Percentiles rank a stretch among this genome's conserved stretches.
Evolutionary conservation across 257 asterid species (phyloP).

Genomic region (Asclepias syriaca): DNA sequence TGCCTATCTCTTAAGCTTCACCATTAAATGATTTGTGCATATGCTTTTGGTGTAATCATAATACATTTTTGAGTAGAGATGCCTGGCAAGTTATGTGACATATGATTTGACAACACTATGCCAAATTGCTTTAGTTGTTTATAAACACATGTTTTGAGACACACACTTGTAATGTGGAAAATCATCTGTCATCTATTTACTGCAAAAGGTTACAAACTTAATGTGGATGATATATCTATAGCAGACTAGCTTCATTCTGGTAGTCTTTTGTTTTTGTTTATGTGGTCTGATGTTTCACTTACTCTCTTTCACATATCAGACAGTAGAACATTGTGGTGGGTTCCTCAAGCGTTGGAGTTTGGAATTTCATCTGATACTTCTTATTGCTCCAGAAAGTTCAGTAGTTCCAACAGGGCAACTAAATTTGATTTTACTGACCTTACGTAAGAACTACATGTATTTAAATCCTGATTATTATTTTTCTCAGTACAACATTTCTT

Average conservation of each 20-base stretch:
- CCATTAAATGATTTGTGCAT: not conserved
- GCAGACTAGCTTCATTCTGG: not conserved
- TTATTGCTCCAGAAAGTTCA: conserved; percentile 38
- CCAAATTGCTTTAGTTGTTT: not conserved
- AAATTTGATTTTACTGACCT: conserved; percentile 83
- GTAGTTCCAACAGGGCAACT: conserved; percentile 33
- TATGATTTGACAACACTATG: not conserved
- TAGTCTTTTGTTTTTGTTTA: not conserved
- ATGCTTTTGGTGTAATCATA: not conserved
- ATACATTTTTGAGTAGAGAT: not conserved
- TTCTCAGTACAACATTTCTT: not conserved
- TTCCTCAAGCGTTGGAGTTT: conserved; percentile 29
- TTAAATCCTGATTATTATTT: not conserved
- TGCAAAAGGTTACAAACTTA: not conserved
- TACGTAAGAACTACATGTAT: conserved; percentile 46
- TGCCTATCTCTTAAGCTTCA: not conserved
- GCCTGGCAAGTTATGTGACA: not conserved
- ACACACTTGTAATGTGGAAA: not conserved
- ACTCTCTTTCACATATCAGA: conserved; percentile 35
- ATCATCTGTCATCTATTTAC: not conserved
- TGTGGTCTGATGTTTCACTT: conserved; percentile 8
- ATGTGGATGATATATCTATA: not conserved
- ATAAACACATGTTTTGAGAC: not conserved
- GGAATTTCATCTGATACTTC: conserved; percentile 27
- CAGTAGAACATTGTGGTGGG: conserved; percentile 26